Percentiles rank a stretch among this genome's conserved stretches.
These are phyloP conservation scores for Dunaliella primolecta DNA, from an alignment of 139 green algal species.

Conservation along the genomic window DNA sequence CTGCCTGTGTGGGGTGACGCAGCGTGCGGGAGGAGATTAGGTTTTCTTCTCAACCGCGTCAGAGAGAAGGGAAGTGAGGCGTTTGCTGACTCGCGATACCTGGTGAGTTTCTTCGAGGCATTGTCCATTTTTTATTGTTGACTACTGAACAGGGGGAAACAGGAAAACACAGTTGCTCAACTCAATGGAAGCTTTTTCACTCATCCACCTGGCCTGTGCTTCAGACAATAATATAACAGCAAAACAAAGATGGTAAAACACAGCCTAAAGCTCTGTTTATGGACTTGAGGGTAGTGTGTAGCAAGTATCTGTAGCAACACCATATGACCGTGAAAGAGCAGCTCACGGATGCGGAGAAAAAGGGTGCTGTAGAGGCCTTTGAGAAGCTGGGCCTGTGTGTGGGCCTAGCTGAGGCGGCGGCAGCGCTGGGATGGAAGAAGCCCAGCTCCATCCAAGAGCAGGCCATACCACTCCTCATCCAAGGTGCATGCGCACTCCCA, in stretches of 20 bases:
- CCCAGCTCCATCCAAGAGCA: conserved; percentile 83
- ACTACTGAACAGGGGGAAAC: not conserved
- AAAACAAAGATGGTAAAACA: not conserved
- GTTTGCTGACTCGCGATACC: not conserved
- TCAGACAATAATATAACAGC: no score
- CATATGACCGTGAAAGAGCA: not conserved
- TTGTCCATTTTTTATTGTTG: not conserved
- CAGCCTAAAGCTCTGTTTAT: no score
- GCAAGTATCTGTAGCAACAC: no score
- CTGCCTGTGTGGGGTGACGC: conserved; percentile 21
- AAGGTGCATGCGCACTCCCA: no score
- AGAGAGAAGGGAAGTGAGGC: not conserved
- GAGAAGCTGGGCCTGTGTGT: conserved; percentile 75
- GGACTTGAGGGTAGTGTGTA: no score
- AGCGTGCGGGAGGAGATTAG: not conserved
- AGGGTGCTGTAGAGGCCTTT: conserved; percentile 57
- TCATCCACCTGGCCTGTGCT: no score
- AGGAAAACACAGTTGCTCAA: no score
- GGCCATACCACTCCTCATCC: conserved; percentile 80
- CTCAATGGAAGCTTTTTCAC: no score
- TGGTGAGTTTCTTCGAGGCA: not conserved
- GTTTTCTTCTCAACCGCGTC: not conserved
- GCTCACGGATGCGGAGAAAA: conserved; percentile 40
- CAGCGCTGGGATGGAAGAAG: conserved; percentile 76
- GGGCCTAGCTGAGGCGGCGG: conserved; percentile 79